Percentiles rank a stretch among this genome's conserved stretches.
These are phyloP conservation scores for Suillus brevipes DNA, from an alignment of 768 basidiomycete species.

Conservation along the genomic window DNA sequence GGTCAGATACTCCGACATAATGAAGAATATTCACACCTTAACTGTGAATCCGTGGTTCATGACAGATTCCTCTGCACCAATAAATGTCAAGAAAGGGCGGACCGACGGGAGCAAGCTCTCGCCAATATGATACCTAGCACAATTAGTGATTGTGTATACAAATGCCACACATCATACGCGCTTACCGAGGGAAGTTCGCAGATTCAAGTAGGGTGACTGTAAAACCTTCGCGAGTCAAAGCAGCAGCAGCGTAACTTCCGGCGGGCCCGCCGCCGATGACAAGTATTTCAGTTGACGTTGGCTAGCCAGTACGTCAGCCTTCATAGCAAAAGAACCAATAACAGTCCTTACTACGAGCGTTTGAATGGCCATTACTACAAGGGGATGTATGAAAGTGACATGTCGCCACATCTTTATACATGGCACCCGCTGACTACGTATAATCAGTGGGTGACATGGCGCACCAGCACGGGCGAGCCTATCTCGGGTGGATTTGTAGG, in stretches of 20 bases:
- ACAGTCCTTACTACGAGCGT: not conserved
- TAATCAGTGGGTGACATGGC: not conserved
- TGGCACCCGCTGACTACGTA: not conserved
- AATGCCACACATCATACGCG: slow-evolving; percentile 47
- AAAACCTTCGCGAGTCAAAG: slow-evolving; percentile 27
- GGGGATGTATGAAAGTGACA: not conserved
- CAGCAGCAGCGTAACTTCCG: slow-evolving; percentile 57
- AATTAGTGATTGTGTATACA: not conserved
- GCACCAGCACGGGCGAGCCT: not conserved
- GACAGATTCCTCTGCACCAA: slow-evolving; percentile 55
- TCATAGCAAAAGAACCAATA: not conserved
- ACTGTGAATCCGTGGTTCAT: slow-evolving; percentile 47
- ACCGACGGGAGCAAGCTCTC: slow-evolving; percentile 63
- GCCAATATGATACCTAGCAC: slow-evolving; percentile 52
- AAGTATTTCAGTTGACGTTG: slow-evolving; percentile 15
- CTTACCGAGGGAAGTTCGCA: slow-evolving; percentile 50
- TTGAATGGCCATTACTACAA: not conserved
- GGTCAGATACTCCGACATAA: not conserved
- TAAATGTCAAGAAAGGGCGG: slow-evolving; percentile 57
- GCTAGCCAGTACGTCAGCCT: slow-evolving; percentile 1
- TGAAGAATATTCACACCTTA: slow-evolving; percentile 36
- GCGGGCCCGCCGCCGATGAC: slow-evolving; percentile 49
- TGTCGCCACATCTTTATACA: not conserved
- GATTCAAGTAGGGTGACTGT: slow-evolving; percentile 55
- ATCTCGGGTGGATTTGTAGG: no score